phyloP scores from a whole-genome alignment of 176 grass and related monocot species.

The Rhynchospora tenuis region DNA sequence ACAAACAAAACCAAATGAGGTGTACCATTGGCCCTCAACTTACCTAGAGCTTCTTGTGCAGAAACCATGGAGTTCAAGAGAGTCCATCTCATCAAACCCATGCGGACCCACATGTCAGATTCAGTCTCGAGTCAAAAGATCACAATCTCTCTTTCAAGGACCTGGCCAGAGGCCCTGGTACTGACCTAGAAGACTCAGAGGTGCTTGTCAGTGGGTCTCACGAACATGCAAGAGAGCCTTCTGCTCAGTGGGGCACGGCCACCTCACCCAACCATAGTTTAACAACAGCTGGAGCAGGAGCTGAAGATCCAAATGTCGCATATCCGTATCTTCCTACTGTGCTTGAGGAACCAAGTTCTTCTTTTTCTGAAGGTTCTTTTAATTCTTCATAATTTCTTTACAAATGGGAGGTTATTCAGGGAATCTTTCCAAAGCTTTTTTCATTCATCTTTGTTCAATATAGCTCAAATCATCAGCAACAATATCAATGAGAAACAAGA shows the following conservation, averaged over 20 bases:
- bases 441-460: neutral
- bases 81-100: neutral
- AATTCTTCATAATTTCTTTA: neutral
- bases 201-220: constrained; percentile 14
- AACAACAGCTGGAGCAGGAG: constrained; percentile 24
- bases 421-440: neutral
- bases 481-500: neutral
- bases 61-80: constrained; percentile 16
- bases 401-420: neutral
- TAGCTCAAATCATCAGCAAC: neutral
- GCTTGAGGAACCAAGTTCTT: constrained; percentile 75
- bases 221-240: constrained; percentile 42
- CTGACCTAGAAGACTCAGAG: constrained; percentile 42
- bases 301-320: constrained; percentile 49
- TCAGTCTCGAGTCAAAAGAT: constrained; percentile 31
- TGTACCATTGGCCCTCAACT: neutral
- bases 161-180: constrained; percentile 27
- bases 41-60: neutral
- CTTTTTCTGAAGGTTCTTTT: constrained; percentile 83
- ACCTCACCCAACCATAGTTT: constrained; percentile 34
- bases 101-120: constrained; percentile 11
- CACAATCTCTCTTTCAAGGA: constrained; percentile 50
- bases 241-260: constrained; percentile 54
- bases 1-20: neutral
- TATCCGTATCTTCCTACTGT: constrained; percentile 87